phyloP scores from a whole-genome alignment of 768 basidiomycete species.

The Tylopilus sp. region DNA sequence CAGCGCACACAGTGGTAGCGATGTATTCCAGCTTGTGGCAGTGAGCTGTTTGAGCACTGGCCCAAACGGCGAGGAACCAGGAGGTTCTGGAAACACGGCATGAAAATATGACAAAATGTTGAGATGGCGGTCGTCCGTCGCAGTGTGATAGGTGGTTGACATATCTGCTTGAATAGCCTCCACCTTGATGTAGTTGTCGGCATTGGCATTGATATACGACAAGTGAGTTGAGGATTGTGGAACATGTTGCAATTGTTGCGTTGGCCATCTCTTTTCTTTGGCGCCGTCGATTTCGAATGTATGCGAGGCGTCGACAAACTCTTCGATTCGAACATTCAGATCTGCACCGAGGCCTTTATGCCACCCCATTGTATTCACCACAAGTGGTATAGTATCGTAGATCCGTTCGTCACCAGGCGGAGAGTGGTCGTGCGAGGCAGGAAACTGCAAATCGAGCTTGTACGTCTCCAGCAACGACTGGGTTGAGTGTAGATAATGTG shows the following conservation, averaged over 20 bases:
- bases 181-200: slow-evolving; percentile 17
- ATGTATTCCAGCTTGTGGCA: slow-evolving; percentile 60
- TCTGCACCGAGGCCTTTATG: slow-evolving; percentile 89
- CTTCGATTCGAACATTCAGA: slow-evolving; percentile 67
- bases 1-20: slow-evolving; percentile 61
- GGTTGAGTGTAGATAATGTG: slow-evolving; percentile 70
- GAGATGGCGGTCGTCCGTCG: slow-evolving; percentile 67
- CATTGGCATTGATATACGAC: background rate
- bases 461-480: slow-evolving; percentile 64
- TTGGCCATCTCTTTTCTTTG: slow-evolving; percentile 24
- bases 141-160: slow-evolving; percentile 30
- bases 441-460: slow-evolving; percentile 62
- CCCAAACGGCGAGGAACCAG: slow-evolving; percentile 10
- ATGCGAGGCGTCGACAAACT: slow-evolving; percentile 51
- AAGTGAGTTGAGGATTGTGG: background rate
- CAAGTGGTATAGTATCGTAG: slow-evolving; percentile 65
- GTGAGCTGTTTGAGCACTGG: slow-evolving; percentile 32
- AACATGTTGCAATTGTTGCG: slow-evolving; percentile 1
- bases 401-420: slow-evolving; percentile 38
- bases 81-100: slow-evolving; percentile 37
- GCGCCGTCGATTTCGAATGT: slow-evolving; percentile 21
- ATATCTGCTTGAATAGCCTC: slow-evolving; percentile 43
- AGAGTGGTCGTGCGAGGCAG: slow-evolving; percentile 30
- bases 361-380: slow-evolving; percentile 98
- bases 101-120: slow-evolving; percentile 79